Evolutionary conservation across 176 grass and related monocot genomes (phyloP).

Genomic region (Avena eriantha): DNA sequence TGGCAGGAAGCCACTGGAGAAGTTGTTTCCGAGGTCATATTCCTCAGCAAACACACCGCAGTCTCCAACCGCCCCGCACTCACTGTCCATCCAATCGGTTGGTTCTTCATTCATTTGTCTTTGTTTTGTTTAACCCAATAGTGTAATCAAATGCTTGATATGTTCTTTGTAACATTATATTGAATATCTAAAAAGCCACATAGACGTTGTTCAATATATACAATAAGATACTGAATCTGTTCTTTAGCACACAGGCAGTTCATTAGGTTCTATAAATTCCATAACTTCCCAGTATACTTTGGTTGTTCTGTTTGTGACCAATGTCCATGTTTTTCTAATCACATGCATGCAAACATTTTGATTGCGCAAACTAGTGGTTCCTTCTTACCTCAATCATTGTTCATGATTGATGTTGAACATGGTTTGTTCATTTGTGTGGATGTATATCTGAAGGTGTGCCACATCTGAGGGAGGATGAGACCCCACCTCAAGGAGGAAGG

Average conservation of each 20-base stretch:
- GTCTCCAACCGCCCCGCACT: constrained; percentile 78
- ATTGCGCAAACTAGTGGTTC: constrained; percentile 15
- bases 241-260: not conserved
- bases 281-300: not conserved
- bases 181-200: not conserved
- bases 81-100: constrained; percentile 94
- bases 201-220: not conserved
- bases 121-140: not conserved
- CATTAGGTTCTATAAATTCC: not conserved
- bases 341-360: not conserved
- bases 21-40: constrained; percentile 68
- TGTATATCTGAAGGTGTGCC: constrained; percentile 62
- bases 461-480: constrained; percentile 81
- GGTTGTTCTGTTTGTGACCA: constrained; percentile 5
- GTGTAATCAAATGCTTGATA: constrained; percentile 26
- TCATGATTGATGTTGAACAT: constrained; percentile 17
- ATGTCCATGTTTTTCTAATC: constrained; percentile 2
- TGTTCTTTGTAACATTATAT: not conserved
- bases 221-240: constrained; percentile 5
- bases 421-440: not conserved
- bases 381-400: constrained; percentile 5
- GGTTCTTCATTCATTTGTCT: not conserved
- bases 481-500: constrained; percentile 72
- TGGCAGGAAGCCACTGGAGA: constrained; percentile 74
- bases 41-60: constrained; percentile 84